Conservation (phyloP, 805 yeast genomes). For the Cyberlindnera nakhonratchasimensis region DNA sequence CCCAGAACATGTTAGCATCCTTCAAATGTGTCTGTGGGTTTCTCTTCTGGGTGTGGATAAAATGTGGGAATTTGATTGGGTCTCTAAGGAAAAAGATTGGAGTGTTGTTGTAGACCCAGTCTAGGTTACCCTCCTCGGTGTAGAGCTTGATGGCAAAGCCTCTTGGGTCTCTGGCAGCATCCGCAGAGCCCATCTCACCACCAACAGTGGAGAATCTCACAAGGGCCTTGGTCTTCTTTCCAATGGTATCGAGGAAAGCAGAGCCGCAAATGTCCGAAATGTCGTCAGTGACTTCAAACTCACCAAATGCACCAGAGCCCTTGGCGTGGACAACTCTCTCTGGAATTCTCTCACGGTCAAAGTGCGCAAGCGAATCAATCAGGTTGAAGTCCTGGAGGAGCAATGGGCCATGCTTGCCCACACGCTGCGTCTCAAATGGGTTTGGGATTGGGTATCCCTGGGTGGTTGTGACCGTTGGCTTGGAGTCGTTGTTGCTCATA, state of each 20-base stretch:
- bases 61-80: conserved; percentile 81
- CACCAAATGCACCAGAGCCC: conserved; percentile 89
- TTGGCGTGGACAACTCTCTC: conserved; percentile 93
- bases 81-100: conserved; percentile 85
- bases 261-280: conserved; percentile 69
- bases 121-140: conserved; percentile 82
- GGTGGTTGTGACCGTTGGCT: conserved; percentile 64
- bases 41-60: conserved; percentile 87
- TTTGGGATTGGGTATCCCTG: conserved; percentile 76
- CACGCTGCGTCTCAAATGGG: conserved; percentile 72
- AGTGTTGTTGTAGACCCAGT: conserved; percentile 82
- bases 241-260: conserved; percentile 66
- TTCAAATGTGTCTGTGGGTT: conserved; percentile 76
- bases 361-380: conserved; percentile 80
- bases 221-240: conserved; percentile 71
- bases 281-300: conserved; percentile 84
- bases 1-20: conserved; percentile 80
- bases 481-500: conserved; percentile 13
- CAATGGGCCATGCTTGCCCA: conserved; percentile 75
- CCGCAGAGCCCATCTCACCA: conserved; percentile 79
- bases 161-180: conserved; percentile 84
- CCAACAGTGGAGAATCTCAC: conserved; percentile 86
- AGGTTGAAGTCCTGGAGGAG: conserved; percentile 78
- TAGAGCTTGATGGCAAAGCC: conserved; percentile 79
- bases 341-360: conserved; percentile 86